phyloP scores from a whole-genome alignment of 2,329 filamentous ascomycete species.

The Beauveria rudraprayagi region DNA sequence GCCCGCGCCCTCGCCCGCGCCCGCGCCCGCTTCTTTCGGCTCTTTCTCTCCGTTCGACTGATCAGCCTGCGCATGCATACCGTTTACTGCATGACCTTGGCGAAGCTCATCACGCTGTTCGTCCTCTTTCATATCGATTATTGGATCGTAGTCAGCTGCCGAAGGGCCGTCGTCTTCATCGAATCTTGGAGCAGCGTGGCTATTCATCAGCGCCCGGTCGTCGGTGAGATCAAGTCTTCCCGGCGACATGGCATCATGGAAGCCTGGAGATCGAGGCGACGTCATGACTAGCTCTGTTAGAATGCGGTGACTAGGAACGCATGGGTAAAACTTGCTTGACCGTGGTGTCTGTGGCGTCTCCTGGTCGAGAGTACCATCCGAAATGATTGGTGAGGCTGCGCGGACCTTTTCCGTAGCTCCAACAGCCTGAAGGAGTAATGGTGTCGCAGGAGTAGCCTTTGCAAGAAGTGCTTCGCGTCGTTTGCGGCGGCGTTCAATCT shows the following conservation, averaged over 20 bases:
- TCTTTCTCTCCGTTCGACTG: slow-evolving; percentile 21
- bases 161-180: slow-evolving; percentile 64
- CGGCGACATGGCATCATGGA: slow-evolving; percentile 47
- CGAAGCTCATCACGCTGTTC: slow-evolving; percentile 60
- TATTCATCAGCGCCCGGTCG: slow-evolving; percentile 61
- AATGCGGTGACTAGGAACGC: not conserved
- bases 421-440: slow-evolving; percentile 67
- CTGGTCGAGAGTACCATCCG: slow-evolving; percentile 15
- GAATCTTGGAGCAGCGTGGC: slow-evolving; percentile 35
- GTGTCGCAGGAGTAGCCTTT: slow-evolving; percentile 68
- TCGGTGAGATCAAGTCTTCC: slow-evolving; percentile 55
- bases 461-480: slow-evolving; percentile 77
- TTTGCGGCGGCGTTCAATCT: slow-evolving; percentile 78
- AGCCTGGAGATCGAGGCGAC: slow-evolving; percentile 36
- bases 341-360: slow-evolving; percentile 39
- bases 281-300: slow-evolving; percentile 25
- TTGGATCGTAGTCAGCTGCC: slow-evolving; percentile 90
- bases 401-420: slow-evolving; percentile 50
- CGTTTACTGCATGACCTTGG: slow-evolving; percentile 45
- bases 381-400: slow-evolving; percentile 44
- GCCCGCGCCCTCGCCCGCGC: slow-evolving; percentile 30
- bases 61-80: slow-evolving; percentile 32
- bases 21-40: slow-evolving; percentile 32
- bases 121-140: slow-evolving; percentile 80
- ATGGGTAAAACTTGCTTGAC: slow-evolving; percentile 34